These are phyloP conservation scores for Penicillium chermesinum DNA, from an alignment of 495 filamentous ascomycete genomes.

Conservation along the genomic window DNA sequence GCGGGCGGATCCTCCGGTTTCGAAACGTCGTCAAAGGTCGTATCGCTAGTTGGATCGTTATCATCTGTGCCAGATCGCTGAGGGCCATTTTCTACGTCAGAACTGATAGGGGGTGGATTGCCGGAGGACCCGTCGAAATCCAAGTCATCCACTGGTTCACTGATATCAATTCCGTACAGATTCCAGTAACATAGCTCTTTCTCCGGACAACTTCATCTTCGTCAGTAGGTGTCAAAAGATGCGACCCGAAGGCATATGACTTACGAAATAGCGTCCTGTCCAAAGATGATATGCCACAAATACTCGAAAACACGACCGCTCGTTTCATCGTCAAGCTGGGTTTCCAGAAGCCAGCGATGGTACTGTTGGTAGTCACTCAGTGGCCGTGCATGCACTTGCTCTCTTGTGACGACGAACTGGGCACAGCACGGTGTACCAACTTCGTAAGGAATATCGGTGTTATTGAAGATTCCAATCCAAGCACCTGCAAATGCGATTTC, in stretches of 20 bases:
- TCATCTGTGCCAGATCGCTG: not conserved
- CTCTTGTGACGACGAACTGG: slow-evolving; percentile 61
- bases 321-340: slow-evolving; percentile 49
- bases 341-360: slow-evolving; percentile 57
- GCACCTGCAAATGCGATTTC: slow-evolving; percentile 27
- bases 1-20: too few relatives aligned
- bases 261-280: slow-evolving; percentile 34
- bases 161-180: slow-evolving; percentile 25
- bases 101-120: not conserved
- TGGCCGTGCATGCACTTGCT: slow-evolving; percentile 45
- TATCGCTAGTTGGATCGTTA: too few relatives aligned
- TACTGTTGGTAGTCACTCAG: slow-evolving; percentile 50
- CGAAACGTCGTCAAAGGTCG: too few relatives aligned
- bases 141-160: slow-evolving; percentile 2
- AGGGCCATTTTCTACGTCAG: not conserved
- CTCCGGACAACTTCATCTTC: slow-evolving; percentile 28
- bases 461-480: slow-evolving; percentile 45
- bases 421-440: slow-evolving; percentile 58
- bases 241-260: too few relatives aligned
- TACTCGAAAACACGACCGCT: slow-evolving; percentile 67
- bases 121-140: not conserved
- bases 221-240: too few relatives aligned
- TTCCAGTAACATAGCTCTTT: slow-evolving; percentile 27
- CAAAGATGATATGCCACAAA: slow-evolving; percentile 66
- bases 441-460: slow-evolving; percentile 37